Conservation (phyloP, 78 protist species). For the Tieghemostelium lacteum region DNA sequence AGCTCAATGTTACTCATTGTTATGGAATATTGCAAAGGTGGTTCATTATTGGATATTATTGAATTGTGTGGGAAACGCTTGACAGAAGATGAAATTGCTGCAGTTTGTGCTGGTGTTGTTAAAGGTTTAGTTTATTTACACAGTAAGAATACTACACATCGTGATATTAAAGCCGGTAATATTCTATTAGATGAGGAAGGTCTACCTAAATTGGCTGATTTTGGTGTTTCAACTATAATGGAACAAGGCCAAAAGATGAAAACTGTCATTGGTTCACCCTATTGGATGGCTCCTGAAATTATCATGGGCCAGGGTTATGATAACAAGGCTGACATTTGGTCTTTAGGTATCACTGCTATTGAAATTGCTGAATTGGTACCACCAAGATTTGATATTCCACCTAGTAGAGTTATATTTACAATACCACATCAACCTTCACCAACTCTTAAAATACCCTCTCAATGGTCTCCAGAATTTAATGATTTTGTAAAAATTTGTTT, state of each 20-base stretch:
- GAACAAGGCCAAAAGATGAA: slow-evolving; percentile 86
- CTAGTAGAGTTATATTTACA: slow-evolving; percentile 59
- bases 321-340: slow-evolving; percentile 79
- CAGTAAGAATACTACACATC: slow-evolving; percentile 60
- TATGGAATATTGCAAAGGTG: slow-evolving; percentile 81
- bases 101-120: slow-evolving; percentile 81
- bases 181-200: slow-evolving; percentile 72
- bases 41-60: slow-evolving; percentile 49
- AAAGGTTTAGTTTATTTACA: slow-evolving; percentile 76
- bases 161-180: slow-evolving; percentile 80
- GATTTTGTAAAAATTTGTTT: slow-evolving; percentile 62
- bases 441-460: slow-evolving; percentile 41
- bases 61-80: slow-evolving; percentile 44
- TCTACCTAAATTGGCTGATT: slow-evolving; percentile 66
- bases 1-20: slow-evolving; percentile 56
- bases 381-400: slow-evolving; percentile 77
- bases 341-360: slow-evolving; percentile 78
- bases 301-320: slow-evolving; percentile 81
- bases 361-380: slow-evolving; percentile 76
- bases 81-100: slow-evolving; percentile 74
- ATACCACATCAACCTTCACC: slow-evolving; percentile 83
- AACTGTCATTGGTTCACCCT: slow-evolving; percentile 95
- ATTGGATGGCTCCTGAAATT: slow-evolving; percentile 97
- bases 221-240: slow-evolving; percentile 57
- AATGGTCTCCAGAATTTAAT: slow-evolving; percentile 74